A percentile compares a stretch with the other conserved stretches of the same genome.
These are phyloP conservation scores for Musa acuminata DNA, from an alignment of 176 grass and related monocot genomes.

Conservation along the genomic window DNA sequence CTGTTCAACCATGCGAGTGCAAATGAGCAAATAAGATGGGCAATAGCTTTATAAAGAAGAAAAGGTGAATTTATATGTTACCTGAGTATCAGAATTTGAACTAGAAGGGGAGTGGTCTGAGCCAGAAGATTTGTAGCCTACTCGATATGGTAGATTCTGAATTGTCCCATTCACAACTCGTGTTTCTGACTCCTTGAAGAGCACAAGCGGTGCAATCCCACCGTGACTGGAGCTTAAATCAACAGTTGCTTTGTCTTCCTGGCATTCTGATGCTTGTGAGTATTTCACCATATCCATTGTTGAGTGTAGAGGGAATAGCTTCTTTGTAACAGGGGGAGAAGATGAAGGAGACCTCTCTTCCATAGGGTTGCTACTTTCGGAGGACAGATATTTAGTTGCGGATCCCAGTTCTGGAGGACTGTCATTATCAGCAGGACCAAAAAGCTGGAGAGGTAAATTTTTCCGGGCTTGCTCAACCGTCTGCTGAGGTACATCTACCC, in stretches of 20 bases:
- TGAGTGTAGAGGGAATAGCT: constrained; percentile 77
- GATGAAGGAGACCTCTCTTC: constrained; percentile 90
- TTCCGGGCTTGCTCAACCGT: constrained; percentile 21
- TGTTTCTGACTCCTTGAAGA: constrained; percentile 55
- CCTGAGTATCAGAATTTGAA: constrained; percentile 65
- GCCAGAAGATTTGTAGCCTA: constrained; percentile 68
- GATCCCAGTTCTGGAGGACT: constrained; percentile 53
- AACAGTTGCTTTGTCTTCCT: constrained; percentile 52
- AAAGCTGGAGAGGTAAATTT: constrained; percentile 56
- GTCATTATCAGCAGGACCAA: constrained; percentile 46
- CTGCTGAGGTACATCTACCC: constrained; percentile 28
- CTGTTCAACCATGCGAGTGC: constrained; percentile 28
- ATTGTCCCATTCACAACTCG: constrained; percentile 37
- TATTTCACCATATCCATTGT: constrained; percentile 36
- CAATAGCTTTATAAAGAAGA: neutral
- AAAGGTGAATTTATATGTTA: constrained; percentile 16
- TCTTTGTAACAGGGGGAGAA: constrained; percentile 74
- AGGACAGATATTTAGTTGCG: constrained; percentile 84
- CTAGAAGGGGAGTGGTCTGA: constrained; percentile 91
- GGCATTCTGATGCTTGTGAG: constrained; percentile 13
- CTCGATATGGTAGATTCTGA: constrained; percentile 42
- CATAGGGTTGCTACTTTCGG: constrained; percentile 95
- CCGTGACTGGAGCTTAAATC: constrained; percentile 62
- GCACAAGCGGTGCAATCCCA: constrained; percentile 44
- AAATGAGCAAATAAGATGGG: neutral